Conservation (phyloP, 352 stramenopile genomes). For the Vaucheria bursata region DNA sequence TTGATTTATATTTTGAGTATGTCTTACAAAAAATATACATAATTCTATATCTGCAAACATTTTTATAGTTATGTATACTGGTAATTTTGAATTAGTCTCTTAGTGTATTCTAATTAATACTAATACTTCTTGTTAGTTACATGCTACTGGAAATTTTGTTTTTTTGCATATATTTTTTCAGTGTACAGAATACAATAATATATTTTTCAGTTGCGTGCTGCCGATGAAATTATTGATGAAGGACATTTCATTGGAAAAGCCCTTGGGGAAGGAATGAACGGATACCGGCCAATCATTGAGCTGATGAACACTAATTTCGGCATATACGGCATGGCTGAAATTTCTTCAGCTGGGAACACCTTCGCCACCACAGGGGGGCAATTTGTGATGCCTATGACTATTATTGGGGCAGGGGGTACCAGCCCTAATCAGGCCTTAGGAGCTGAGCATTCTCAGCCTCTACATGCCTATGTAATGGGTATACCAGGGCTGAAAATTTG, state of each 20-base stretch:
- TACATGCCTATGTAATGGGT: conserved; percentile 79
- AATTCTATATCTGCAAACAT: too few species aligned
- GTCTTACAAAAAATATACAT: too few species aligned
- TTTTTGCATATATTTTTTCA: too few species aligned
- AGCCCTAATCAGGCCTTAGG: conserved; percentile 72
- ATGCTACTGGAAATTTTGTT: too few species aligned
- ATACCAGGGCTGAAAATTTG: conserved; percentile 78
- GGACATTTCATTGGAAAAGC: conserved; percentile 77
- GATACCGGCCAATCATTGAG: conserved; percentile 75
- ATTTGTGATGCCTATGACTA: conserved; percentile 78
- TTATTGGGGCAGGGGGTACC: conserved; percentile 73
- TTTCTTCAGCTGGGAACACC: conserved; percentile 63
- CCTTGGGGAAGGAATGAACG: conserved; percentile 75
- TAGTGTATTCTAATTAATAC: too few species aligned
- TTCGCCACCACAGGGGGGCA: conserved; percentile 71
- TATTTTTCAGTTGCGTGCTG: conserved; percentile 63
- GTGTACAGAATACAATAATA: too few species aligned
- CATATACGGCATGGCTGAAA: conserved; percentile 77
- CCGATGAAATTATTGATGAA: conserved; percentile 81
- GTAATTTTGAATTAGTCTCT: too few species aligned
- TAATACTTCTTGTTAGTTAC: too few species aligned
- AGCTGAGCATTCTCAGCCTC: conserved; percentile 73
- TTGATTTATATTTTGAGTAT: too few species aligned
- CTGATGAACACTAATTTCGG: conserved; percentile 84
- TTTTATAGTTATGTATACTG: too few species aligned